Evolutionary conservation across 2,329 filamentous ascomycete genomes (phyloP), one percentile per base, ranked within the genome.

Genomic region (Karstenula rhodostoma): DNA sequence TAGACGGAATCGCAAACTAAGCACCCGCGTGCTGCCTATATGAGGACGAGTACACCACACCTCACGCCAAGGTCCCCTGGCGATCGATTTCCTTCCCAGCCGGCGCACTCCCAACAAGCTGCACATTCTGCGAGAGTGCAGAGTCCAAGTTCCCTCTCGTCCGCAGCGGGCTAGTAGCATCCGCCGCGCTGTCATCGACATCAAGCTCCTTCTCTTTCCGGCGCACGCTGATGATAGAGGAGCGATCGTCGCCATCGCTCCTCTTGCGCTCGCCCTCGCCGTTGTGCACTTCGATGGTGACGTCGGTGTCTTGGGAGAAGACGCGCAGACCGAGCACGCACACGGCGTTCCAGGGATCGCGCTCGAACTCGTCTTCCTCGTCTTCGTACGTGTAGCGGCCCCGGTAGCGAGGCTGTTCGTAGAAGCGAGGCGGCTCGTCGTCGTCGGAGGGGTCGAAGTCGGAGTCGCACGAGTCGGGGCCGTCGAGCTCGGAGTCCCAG

Each of bases 281-380:
- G 29, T 77, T 81, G n/a, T 85, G 75, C 9, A 87, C 84, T 63
- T 83, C 79, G 19, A 89, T 80, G 3, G 77, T 81, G 37, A 87
- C 80, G 29, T 79, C 78, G 0, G 75, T 77, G 62, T 85, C 83
- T 60, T 84, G 81, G 10, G 81, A 83, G 67, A 86, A 88, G 0
- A 89, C 85, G 6, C 85, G 78, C 32, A 89, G 71, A 0, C 86
- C 86, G 4, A 88, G 81, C 17, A 88, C 85, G 62, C 85, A 87
- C 0, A 87, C 81, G 0, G 86, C 86, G 66, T 88, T 87, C 86
- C 86, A 89, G 0, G 85, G 85, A 61, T 84, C 82, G 19, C 78
- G 76, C 44, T 77, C 79, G 55, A 83, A 82, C 37, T 82, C 78
- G 29, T 80, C 79, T 47, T 79, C 76, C 1, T 79, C 78, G 4